phyloP scores from a whole-genome alignment of 2,329 filamentous ascomycete species.

The Neurospora crassa region DNA sequence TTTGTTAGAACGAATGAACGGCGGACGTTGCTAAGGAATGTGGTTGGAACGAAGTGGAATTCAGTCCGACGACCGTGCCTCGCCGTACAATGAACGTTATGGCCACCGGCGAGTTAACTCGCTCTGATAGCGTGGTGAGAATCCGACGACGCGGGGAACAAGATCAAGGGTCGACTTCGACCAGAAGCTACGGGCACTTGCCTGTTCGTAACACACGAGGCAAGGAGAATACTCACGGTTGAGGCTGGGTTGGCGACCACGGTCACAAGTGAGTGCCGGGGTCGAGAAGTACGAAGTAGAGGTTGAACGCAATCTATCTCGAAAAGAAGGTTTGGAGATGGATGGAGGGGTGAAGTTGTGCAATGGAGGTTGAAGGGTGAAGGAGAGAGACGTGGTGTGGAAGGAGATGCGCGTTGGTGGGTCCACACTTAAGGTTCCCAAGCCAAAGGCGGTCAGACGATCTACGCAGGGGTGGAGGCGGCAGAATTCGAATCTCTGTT shows the following conservation, averaged over 20 bases:
- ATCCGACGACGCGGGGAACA: background rate
- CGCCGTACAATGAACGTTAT: background rate
- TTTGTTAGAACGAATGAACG: background rate
- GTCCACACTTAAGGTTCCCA: background rate
- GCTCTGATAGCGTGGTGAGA: background rate
- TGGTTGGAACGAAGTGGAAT: background rate
- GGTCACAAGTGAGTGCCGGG: background rate
- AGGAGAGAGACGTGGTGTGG: background rate
- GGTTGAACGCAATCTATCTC: background rate
- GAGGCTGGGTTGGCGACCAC: background rate
- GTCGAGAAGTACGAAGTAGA: background rate
- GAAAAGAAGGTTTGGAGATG: background rate
- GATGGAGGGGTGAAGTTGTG: background rate
- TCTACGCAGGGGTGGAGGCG: background rate
- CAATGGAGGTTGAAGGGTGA: slow-evolving; percentile 1
- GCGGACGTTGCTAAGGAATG: background rate
- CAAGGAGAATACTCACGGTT: background rate
- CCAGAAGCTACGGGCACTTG: background rate
- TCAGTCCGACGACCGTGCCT: background rate
- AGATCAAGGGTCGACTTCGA: background rate
- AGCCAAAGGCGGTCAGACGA: slow-evolving; percentile 1
- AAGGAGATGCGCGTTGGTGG: background rate
- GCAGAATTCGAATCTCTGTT: background rate
- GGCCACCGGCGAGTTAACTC: background rate
- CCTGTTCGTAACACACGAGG: background rate